phyloP scores from a whole-genome alignment of 305 asterid genomes.

The Vinca major region DNA sequence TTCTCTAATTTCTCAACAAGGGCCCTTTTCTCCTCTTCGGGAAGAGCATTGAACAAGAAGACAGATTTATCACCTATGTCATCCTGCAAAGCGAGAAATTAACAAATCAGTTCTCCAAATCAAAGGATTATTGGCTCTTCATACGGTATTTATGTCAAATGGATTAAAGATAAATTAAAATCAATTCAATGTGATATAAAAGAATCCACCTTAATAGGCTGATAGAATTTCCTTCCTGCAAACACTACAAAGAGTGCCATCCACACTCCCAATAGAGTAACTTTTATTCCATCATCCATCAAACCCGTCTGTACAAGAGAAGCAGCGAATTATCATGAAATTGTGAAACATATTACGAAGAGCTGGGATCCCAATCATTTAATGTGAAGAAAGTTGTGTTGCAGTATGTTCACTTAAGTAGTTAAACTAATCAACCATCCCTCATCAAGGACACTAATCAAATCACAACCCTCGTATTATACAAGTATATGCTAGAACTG shows the following conservation, averaged over 20 bases:
- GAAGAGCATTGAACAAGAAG: slow-evolving; percentile 65
- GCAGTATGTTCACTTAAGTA: not conserved
- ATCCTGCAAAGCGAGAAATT: slow-evolving; percentile 38
- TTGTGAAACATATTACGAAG: not conserved
- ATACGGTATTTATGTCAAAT: not conserved
- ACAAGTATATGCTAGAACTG: too few relatives aligned
- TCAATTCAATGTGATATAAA: not conserved
- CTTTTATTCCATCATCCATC: slow-evolving; percentile 69
- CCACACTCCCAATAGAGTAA: slow-evolving; percentile 56
- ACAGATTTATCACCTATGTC: slow-evolving; percentile 92
- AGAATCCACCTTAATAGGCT: slow-evolving; percentile 66
- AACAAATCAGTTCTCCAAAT: not conserved
- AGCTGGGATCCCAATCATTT: not conserved
- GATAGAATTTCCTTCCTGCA: slow-evolving; percentile 90
- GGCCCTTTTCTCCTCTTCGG: slow-evolving; percentile 51
- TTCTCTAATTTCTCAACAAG: slow-evolving; percentile 41
- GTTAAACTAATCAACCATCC: not conserved
- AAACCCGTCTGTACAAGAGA: slow-evolving; percentile 47
- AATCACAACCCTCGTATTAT: not conserved
- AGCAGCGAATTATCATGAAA: not conserved
- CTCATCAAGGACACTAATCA: not conserved
- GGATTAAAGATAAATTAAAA: not conserved
- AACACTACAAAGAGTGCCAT: slow-evolving; percentile 67
- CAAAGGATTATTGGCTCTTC: not conserved
- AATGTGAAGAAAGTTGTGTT: not conserved